These are phyloP conservation scores for Amanita thiersii DNA, from an alignment of 768 basidiomycete species.

Conservation along the genomic window DNA sequence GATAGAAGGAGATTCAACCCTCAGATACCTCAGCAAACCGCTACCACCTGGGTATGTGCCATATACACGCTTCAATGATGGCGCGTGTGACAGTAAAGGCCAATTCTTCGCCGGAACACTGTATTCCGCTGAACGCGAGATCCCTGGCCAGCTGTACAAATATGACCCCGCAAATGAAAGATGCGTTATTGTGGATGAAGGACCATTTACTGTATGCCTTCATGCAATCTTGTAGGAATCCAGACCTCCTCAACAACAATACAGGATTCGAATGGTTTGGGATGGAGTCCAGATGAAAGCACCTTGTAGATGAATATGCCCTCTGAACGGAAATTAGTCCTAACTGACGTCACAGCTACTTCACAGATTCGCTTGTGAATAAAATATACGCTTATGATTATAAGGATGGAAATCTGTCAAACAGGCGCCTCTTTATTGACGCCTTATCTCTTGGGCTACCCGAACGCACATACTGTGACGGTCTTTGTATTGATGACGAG, in stretches of 20 bases:
- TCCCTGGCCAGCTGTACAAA: slow-evolving; percentile 51
- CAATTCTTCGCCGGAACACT: slow-evolving; percentile 64
- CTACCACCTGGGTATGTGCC: slow-evolving; percentile 30
- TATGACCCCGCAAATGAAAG: slow-evolving; percentile 43
- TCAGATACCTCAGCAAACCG: slow-evolving; percentile 46
- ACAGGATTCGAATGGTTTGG: slow-evolving; percentile 58
- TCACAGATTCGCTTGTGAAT: slow-evolving; percentile 61
- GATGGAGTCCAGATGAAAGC: slow-evolving; percentile 54
- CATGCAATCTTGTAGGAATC: slow-evolving; percentile 8
- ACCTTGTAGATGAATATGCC: slow-evolving; percentile 37
- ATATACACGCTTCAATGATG: slow-evolving; percentile 62
- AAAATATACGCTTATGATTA: slow-evolving; percentile 65
- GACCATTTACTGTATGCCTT: slow-evolving; percentile 52
- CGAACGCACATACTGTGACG: slow-evolving; percentile 50
- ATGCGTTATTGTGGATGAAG: slow-evolving; percentile 47
- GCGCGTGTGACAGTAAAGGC: slow-evolving; percentile 56
- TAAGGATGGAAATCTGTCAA: slow-evolving; percentile 44
- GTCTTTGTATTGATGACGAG: slow-evolving; percentile 55
- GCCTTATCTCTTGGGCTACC: slow-evolving; percentile 44
- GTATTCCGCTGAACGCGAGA: slow-evolving; percentile 35
- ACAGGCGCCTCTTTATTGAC: slow-evolving; percentile 51
- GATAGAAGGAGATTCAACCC: slow-evolving; percentile 31
- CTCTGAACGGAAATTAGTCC: slow-evolving; percentile 6
- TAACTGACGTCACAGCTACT: slow-evolving; percentile 39
- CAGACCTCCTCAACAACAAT: slow-evolving; percentile 9